Evolutionary conservation across 1,139 yeast genomes (phyloP), one percentile per base, ranked within the genome.

Genomic region (Nadsonia commutata): DNA sequence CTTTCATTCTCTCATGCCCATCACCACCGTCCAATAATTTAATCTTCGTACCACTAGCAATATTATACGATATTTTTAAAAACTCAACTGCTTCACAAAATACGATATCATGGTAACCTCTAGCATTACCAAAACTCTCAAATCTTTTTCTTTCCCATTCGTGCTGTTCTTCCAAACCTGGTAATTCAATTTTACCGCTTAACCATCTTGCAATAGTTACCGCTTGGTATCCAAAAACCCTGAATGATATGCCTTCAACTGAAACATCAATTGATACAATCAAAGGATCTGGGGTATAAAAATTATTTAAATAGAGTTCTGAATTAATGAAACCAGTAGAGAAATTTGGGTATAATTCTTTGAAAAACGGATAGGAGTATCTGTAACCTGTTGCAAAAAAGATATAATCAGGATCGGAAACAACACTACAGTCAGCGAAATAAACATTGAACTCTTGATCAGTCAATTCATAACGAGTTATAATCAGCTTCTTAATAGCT

Each of bases 351-450:
- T 13, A 16, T 13, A 27, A 27, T n/a, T n/a, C n/a, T n/a, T n/a
- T n/a, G n/a, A 75, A 52, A 45, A 62, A 71, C 9, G 78, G 76
- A 43, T 66, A 60, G 31, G 70, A 65, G 50, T 72, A 68, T 20
- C 68, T 60, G 55, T 72, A 79, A 0, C 85, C 85, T 1, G 86
- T 79, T 22, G 81, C 80, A 56, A 72, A 78, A 2, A 79, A 55
- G 9, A 79, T 56, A 19, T 51, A 54, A 45, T 74, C 81, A 39
- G 77, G 65, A 40, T 65, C 59, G 1, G 53, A 53, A 16, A 47
- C 23, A 13, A 17, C 19, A 8, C 42, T 37, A 2, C 55, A 56
- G 21, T 54, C 56, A n/a, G 40, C 43, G 21, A 51, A 43, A 3
- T 37, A 37, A 8, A 46, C 46, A 3, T 49, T 31, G 19, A 45